These are phyloP conservation scores for Caloboletus firmus DNA, from an alignment of 1,284 basidiomycete genomes.

Conservation along the genomic window DNA sequence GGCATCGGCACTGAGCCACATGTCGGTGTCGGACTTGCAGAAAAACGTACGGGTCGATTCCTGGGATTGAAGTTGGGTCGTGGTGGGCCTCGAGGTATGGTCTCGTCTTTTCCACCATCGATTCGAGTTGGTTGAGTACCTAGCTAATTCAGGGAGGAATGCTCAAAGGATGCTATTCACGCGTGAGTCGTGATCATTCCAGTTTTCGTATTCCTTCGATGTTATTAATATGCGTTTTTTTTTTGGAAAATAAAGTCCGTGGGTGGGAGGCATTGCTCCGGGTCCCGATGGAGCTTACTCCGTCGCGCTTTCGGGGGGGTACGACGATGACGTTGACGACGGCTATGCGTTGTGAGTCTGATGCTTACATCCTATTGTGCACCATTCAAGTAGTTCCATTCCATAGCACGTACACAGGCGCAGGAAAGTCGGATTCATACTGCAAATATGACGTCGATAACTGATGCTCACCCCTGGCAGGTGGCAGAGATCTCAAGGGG, in stretches of 20 bases:
- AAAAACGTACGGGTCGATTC: constrained; percentile 51
- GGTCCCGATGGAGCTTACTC: constrained; percentile 71
- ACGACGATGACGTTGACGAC: constrained; percentile 80
- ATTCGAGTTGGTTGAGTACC: not conserved
- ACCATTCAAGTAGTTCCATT: not conserved
- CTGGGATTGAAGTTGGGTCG: constrained; percentile 71
- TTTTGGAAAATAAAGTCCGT: constrained; percentile 53
- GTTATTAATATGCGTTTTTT: not conserved
- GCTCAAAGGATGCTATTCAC: constrained; percentile 71
- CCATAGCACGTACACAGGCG: constrained; percentile 67
- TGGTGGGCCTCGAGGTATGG: constrained; percentile 70
- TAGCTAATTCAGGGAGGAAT: constrained; percentile 49
- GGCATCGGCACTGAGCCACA: not conserved
- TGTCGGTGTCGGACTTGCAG: constrained; percentile 9
- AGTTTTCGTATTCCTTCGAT: not conserved
- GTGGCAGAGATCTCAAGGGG: constrained; percentile 79
- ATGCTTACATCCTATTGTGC: not conserved
- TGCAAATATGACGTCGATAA: not conserved
- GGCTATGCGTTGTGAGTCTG: constrained; percentile 75
- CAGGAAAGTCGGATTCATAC: constrained; percentile 43
- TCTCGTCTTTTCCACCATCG: not conserved
- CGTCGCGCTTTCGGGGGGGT: constrained; percentile 79
- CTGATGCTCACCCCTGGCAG: constrained; percentile 33
- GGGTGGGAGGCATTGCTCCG: constrained; percentile 75
- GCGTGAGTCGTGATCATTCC: constrained; percentile 50